A percentile compares a stretch with the other conserved stretches of the same genome.
Evolutionary conservation across 192 early-diverging fungal genomes (phyloP).

Genomic region (Powellomyces hirtus): DNA sequence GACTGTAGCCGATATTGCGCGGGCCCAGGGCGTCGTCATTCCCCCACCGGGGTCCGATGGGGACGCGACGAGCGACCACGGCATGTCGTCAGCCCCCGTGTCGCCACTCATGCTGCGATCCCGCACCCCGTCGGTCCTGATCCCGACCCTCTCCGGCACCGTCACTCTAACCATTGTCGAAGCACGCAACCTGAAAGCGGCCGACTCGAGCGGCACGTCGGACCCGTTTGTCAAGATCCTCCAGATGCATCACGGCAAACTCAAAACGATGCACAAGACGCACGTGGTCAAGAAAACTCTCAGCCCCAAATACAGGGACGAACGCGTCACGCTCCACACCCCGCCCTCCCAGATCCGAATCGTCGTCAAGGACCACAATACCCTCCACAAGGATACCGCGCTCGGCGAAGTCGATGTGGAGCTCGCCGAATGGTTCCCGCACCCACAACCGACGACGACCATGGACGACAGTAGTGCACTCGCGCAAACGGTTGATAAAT

Average conservation of each 20-base stretch:
- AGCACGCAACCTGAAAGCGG: constrained; percentile 52
- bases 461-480: background rate
- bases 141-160: background rate
- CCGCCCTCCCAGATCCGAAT: constrained; percentile 50
- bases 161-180: constrained; percentile 41
- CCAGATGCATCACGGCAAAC: constrained; percentile 45
- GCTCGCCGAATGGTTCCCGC: constrained; percentile 41
- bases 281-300: constrained; percentile 67
- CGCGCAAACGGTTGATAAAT: constrained; percentile 27
- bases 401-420: constrained; percentile 61
- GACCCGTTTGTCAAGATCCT: constrained; percentile 23
- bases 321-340: constrained; percentile 17
- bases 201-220: constrained; percentile 57
- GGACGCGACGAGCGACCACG: background rate
- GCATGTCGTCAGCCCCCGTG: background rate
- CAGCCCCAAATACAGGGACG: constrained; percentile 59
- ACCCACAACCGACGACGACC: background rate
- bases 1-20: constrained; percentile 6
- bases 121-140: background rate
- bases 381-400: constrained; percentile 57
- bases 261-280: constrained; percentile 66
- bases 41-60: background rate
- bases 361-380: constrained; percentile 69
- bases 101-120: background rate
- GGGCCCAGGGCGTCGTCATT: background rate